phyloP scores from a whole-genome alignment of 192 early-diverging fungal genomes.

The Backusella luteola region DNA sequence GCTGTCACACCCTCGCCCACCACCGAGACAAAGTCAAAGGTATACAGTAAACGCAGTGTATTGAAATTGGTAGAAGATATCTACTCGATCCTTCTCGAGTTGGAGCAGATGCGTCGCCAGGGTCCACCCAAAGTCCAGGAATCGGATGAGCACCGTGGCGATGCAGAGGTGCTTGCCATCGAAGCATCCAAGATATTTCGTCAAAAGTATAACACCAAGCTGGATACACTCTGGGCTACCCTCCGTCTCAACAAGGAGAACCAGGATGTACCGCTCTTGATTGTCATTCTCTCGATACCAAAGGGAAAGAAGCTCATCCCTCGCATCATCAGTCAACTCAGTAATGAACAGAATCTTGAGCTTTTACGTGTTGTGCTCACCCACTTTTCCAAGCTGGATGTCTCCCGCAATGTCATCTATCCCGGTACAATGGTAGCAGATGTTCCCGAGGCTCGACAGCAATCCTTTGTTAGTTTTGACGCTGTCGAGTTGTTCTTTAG shows the following conservation, averaged over 20 bases:
- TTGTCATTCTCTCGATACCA: constrained; percentile 73
- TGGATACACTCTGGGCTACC: constrained; percentile 58
- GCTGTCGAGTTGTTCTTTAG: constrained; percentile 87
- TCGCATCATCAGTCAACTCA: constrained; percentile 75
- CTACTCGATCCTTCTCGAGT: constrained; percentile 70
- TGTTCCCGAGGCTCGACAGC: constrained; percentile 21
- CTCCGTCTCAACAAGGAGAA: constrained; percentile 42
- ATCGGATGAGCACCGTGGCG: not conserved
- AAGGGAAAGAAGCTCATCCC: constrained; percentile 91
- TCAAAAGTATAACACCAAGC: constrained; percentile 46
- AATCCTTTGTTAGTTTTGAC: constrained; percentile 46
- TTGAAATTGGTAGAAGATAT: constrained; percentile 75
- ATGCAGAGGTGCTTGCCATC: not conserved
- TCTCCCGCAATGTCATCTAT: constrained; percentile 56
- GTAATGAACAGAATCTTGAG: constrained; percentile 74
- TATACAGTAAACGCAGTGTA: constrained; percentile 50
- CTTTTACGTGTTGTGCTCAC: constrained; percentile 71
- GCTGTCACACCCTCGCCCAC: constrained; percentile 11
- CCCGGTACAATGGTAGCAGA: constrained; percentile 32
- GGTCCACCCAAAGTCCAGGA: constrained; percentile 43
- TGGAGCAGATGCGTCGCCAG: constrained; percentile 84
- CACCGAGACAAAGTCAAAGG: not conserved
- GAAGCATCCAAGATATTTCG: constrained; percentile 40
- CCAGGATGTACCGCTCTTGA: constrained; percentile 37
- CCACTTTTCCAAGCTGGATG: constrained; percentile 70